phyloP scores from a whole-genome alignment of 306 rosid species.

The Dicorynia guianensis region DNA sequence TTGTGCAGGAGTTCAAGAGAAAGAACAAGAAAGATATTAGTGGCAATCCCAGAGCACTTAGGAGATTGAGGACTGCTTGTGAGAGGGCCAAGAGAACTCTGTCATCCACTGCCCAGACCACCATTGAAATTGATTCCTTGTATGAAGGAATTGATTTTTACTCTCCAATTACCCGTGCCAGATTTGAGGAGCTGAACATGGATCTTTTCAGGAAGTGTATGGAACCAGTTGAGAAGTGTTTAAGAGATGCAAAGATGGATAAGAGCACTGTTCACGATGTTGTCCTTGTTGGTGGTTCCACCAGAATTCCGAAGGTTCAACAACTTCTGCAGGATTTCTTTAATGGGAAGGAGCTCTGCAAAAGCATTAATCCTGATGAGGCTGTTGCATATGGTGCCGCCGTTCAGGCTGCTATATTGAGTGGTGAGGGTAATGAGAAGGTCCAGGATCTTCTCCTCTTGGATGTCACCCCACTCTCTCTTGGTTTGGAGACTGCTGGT shows the following conservation, averaged over 20 bases:
- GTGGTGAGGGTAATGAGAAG: slow-evolving; percentile 79
- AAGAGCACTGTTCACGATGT: slow-evolving; percentile 64
- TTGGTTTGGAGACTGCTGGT: slow-evolving; percentile 75
- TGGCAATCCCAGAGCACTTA: slow-evolving; percentile 71
- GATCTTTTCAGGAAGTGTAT: slow-evolving; percentile 68
- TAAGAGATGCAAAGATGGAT: slow-evolving; percentile 79
- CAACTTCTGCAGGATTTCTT: slow-evolving; percentile 73
- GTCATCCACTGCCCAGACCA: slow-evolving; percentile 50
- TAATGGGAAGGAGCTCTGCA: slow-evolving; percentile 74
- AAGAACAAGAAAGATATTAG: slow-evolving; percentile 75
- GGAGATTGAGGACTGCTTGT: slow-evolving; percentile 65
- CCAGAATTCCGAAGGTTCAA: slow-evolving; percentile 76
- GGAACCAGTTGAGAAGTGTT: slow-evolving; percentile 80
- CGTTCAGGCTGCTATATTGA: slow-evolving; percentile 61
- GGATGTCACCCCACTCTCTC: slow-evolving; percentile 74
- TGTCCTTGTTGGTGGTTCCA: slow-evolving; percentile 75
- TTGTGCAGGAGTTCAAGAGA: slow-evolving; percentile 74
- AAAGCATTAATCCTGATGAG: slow-evolving; percentile 74
- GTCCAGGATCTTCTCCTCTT: slow-evolving; percentile 73
- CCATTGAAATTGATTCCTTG: slow-evolving; percentile 57
- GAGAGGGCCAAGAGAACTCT: slow-evolving; percentile 52
- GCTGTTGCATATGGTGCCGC: slow-evolving; percentile 81
- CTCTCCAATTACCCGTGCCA: slow-evolving; percentile 70
- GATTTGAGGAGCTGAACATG: slow-evolving; percentile 78
- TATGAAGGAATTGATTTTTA: slow-evolving; percentile 73